Base-by-base conservation (phyloP, 2,329 filamentous ascomycete species). In the Teratosphaeriaceae sp. region DNA sequence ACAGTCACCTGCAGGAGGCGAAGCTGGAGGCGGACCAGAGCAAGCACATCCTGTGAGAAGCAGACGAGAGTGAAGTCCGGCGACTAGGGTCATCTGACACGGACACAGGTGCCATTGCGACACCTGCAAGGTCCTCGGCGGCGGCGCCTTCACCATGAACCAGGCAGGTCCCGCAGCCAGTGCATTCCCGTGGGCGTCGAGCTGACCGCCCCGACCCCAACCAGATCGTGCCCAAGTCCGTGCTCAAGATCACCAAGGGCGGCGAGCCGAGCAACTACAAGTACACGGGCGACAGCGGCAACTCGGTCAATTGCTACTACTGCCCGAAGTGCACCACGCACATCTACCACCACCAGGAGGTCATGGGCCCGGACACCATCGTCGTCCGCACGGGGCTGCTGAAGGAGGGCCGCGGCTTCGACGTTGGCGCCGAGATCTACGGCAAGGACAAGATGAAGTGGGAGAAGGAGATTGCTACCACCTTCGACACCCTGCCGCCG, bases 311-410 rank as follows among this genome's bases (percentile, higher is more conserved):
- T 60, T 79, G 75, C 67, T 78, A 71, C 65, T 78, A 71, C 63
- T 78, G 75, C 65, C 66, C 70, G 35, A 75, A 72, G 53, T 79
- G 75, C 70, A 76, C 71, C 6, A 56, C 66, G 3, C 74, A 76
- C 55, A 65, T 73, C 22, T 78, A 78, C 59, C 75, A 78, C 60
- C 72, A 76, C 53, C 74, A 77, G 52, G 66, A 69, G 33, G 68
- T 70, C 37, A 63, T 74, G 49, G 70, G 73, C 43, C 59, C 63
- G 3, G 71, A 76, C 52, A 74, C 64, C 37, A 71, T 76, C 46
- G 64, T 78, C 42, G 63, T 75, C 5, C 69, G 75, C 39, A 79
- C 74, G 3, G 69, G 64, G 2, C 53, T 76, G 31, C 56, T 78
- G 13, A 48, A 58, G 11, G 64, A 75, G 36, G 68, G 65, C 1